Evolutionary conservation across 495 filamentous ascomycete species (phyloP), one percentile per base, ranked within the genome.

Genomic region (Rhypophila decipiens): DNA sequence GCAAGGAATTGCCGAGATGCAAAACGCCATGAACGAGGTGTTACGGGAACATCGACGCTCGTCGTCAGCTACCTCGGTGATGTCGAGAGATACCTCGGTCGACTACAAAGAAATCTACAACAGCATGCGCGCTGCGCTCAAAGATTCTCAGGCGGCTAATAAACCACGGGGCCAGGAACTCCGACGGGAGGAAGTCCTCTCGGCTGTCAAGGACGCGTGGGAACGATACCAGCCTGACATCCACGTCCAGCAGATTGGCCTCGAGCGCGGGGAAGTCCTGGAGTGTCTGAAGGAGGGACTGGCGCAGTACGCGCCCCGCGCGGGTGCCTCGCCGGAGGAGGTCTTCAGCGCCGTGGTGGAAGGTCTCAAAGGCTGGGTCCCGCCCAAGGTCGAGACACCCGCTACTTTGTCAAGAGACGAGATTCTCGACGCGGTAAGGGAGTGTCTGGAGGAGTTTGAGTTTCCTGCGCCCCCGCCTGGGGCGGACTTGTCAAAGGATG

Each of bases 141-240:
- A 79, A 19, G 87, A 95, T 53, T 65, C 61, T 7, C 75, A 85
- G 54, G 78, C 76, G 46, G n/a, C n/a, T n/a, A 72, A 63, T 37
- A 60, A 65, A 37, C 52, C 54, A 4, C 64, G 67, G 2, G 60
- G 55, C 2, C 67, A 67, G 0, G 62, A 69, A 34, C 55, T 80
- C 2, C 64, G 63, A 40, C 81, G 86, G 48, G 87, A 94, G 46
- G 88, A 89, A 31, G 88, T 96, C 24, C 69, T 96, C 0, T 80
- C 86, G 1, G 88, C 89, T 0, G 85, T 96, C 5, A 80, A 81
- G 44, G 88, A 95, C 44, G 89, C 87, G 2, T 94, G 86, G 82
- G 89, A 95, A 56, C 84, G 80, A 4, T 94, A 90, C 66, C 90
- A 91, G 63, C 90, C 90, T 1, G 87, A 96, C 51, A 89, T 96